Base-by-base conservation (phyloP, 352 stramenopile species). In the Globisporangium rhizosaccharum region DNA sequence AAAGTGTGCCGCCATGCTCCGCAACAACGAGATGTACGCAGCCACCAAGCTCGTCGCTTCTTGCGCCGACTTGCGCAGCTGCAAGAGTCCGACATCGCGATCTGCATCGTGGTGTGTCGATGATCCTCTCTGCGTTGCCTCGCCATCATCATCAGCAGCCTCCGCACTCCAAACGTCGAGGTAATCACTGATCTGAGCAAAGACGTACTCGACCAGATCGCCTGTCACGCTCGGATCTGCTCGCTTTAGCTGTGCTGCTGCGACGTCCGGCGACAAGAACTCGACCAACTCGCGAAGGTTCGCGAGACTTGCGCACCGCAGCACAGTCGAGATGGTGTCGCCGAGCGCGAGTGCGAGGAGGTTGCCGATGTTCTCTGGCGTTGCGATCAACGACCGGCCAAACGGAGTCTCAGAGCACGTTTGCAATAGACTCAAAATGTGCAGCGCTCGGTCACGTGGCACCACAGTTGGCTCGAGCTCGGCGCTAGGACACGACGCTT, bases 301-400 rank as follows among this genome's bases (percentile, higher is more conserved):
- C 8, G 54, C 56, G 15, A 85, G 58, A 20, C 70, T 74, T 0
- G 68, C 81, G 44, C 76, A 80, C 23, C 71, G 69, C 18, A 82
- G 70, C 59, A 88, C 79, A 18, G 77, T 61, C 2, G 83, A 57
- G 5, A 79, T 58, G n/a, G 58, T 58, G 2, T 74, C 63, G 28
- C 85, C 63, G 39, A 91, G 78, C 1, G 76, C 76, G 2, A 91
- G 42, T n/a, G 71, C 69, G 14, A 91, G 71, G 9, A 93, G 53
- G 51, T 89, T 75, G 11, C 68, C 67, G 30, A 90, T 63, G 46
- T 90, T 89, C 59, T 83, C 76, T 11, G 70, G 66, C 25, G 72
- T 88, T 0, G 70, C 66, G 41, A 90, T 78, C 36, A 85, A 59
- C 8, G 69, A 71, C 44, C 75, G 68, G 2, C 79, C 74, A 65